Conservation (phyloP, 1,139 yeast species). For the Pichia sp. region DNA sequence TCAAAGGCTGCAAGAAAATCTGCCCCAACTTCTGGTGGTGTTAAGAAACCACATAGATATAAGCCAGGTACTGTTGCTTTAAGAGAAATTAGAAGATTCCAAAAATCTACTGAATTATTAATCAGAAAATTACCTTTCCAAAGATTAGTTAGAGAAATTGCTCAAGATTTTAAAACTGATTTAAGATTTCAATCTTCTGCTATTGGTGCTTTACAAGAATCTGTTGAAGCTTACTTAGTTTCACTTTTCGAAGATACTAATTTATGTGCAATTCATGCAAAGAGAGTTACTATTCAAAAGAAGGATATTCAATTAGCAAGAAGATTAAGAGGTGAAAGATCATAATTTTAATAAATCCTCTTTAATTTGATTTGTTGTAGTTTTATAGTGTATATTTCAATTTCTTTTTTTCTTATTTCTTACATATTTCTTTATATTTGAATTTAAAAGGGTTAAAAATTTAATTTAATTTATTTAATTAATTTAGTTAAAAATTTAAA, state of each 20-base stretch:
- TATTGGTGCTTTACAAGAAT: slow-evolving; percentile 97
- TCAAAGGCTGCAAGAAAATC: slow-evolving; percentile 99
- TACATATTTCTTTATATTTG: no score
- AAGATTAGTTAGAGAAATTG: slow-evolving; percentile 96
- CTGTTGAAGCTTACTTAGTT: slow-evolving; percentile 94
- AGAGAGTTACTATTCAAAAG: slow-evolving; percentile 99
- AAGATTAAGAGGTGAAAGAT: slow-evolving; percentile 98
- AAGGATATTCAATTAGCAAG: slow-evolving; percentile 98
- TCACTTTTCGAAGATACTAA: slow-evolving; percentile 71
- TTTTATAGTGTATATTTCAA: slow-evolving; percentile 4
- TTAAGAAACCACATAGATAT: slow-evolving; percentile 99
- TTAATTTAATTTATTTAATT: no score
- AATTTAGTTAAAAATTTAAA: no score
- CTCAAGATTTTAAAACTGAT: slow-evolving; percentile 97
- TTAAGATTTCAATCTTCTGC: slow-evolving; percentile 98
- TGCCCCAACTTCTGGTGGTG: slow-evolving; percentile 98
- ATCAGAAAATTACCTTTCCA: slow-evolving; percentile 99
- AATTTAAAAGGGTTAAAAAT: no score
- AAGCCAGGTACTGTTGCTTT: slow-evolving; percentile 99
- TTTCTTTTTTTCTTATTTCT: background rate
- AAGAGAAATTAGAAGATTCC: slow-evolving; percentile 99
- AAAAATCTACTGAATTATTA: slow-evolving; percentile 93
- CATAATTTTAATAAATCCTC: slow-evolving; percentile 33
- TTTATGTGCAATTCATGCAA: slow-evolving; percentile 98
- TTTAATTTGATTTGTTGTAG: background rate